These are phyloP conservation scores for Mycosphaerella sp. DNA, from an alignment of 2,329 filamentous ascomycete species.

Conservation along the genomic window DNA sequence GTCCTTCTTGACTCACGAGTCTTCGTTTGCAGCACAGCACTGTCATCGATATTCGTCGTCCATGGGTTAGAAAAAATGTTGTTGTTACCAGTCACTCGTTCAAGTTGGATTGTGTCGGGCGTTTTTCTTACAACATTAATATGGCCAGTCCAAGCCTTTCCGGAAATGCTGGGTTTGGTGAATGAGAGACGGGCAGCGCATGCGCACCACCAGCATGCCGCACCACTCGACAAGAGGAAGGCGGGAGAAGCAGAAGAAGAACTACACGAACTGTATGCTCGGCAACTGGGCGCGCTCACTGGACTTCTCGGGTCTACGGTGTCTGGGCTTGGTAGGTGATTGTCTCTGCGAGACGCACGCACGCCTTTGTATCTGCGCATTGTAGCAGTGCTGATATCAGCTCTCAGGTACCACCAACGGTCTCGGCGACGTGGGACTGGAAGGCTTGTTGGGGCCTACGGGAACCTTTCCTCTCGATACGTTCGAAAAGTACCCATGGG, in stretches of 20 bases:
- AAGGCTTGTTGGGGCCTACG: background rate
- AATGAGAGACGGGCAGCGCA: background rate
- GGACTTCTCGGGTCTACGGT: background rate
- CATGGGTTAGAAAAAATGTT: background rate
- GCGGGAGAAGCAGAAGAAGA: background rate
- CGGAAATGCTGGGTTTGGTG: background rate
- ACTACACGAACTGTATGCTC: background rate
- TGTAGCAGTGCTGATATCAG: background rate
- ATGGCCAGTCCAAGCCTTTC: background rate
- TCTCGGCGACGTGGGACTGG: background rate
- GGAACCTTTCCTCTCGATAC: background rate
- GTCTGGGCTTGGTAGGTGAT: background rate
- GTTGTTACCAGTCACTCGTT: background rate
- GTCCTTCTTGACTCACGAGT: too few species aligned
- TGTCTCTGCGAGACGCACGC: background rate
- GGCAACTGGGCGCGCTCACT: conserved; percentile 1
- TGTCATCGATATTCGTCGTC: too few species aligned
- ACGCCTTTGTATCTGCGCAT: background rate
- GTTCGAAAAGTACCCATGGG: background rate
- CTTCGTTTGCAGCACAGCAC: too few species aligned
- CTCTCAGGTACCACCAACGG: background rate
- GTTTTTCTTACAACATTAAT: background rate
- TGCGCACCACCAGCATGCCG: background rate
- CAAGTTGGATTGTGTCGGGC: background rate
- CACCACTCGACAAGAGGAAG: background rate